phyloP scores from a whole-genome alignment of 495 filamentous ascomycete species.

The Xylaria grammica region DNA sequence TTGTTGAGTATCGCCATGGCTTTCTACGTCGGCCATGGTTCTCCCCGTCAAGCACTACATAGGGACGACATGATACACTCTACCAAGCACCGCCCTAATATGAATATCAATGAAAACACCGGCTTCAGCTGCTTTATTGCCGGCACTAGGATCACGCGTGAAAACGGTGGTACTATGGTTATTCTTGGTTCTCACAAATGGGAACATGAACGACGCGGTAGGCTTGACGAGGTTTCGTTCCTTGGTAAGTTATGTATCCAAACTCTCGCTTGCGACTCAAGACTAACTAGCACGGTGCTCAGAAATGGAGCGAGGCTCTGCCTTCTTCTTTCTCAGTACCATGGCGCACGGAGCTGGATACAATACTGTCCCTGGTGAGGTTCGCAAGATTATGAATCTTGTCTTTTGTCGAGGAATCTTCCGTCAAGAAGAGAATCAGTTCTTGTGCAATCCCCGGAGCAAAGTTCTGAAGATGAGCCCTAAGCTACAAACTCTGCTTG shows the following conservation, averaged over 20 bases:
- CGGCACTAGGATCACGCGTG: conserved; percentile 35
- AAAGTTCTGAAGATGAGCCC: conserved; percentile 38
- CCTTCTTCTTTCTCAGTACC: conserved; percentile 41
- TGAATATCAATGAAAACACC: conserved; percentile 22
- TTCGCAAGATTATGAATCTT: conserved; percentile 36
- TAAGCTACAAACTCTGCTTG: conserved; percentile 30
- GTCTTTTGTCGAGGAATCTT: conserved; percentile 41
- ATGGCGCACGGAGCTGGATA: conserved; percentile 43
- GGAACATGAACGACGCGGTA: conserved; percentile 30
- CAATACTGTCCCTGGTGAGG: conserved; percentile 33
- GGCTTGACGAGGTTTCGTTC: conserved; percentile 27
- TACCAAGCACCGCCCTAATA: conserved; percentile 23
- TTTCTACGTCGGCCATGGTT: conserved; percentile 35
- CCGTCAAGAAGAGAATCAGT: conserved; percentile 47
- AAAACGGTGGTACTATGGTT: conserved; percentile 48
- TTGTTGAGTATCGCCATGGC: conserved; percentile 34
- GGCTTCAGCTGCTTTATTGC: conserved; percentile 26
- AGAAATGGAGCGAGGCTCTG: conserved; percentile 39
- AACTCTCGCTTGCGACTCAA: background rate
- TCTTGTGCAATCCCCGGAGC: conserved; percentile 41
- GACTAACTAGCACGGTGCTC: conserved; percentile 3
- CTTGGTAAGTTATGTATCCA: conserved; percentile 29
- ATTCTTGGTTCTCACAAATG: conserved; percentile 46
- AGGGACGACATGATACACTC: conserved; percentile 37
- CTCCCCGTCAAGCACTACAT: conserved; percentile 38